phyloP scores from a whole-genome alignment of 2,329 filamentous ascomycete species.

The Sarocladium strictum region DNA sequence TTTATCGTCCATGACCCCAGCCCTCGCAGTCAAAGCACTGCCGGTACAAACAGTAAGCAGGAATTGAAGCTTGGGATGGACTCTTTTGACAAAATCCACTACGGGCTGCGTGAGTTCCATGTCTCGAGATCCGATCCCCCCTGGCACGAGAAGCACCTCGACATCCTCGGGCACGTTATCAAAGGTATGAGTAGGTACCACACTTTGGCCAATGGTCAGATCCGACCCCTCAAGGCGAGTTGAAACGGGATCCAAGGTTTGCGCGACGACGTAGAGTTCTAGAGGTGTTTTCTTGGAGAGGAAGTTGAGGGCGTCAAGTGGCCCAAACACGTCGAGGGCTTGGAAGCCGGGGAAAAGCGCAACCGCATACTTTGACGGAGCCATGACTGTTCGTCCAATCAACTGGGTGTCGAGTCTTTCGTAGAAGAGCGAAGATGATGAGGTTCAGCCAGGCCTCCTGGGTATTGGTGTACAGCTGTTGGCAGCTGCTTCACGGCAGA shows the following conservation, averaged over 20 bases:
- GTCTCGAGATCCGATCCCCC: slow-evolving; percentile 27
- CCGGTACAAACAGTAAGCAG: slow-evolving; percentile 61
- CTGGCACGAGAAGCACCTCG: slow-evolving; percentile 33
- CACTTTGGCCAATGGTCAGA: slow-evolving; percentile 20
- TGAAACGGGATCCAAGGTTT: slow-evolving; percentile 22
- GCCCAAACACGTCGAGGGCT: slow-evolving; percentile 34
- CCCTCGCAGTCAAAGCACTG: slow-evolving; percentile 42
- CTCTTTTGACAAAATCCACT: slow-evolving; percentile 30
- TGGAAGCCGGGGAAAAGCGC: slow-evolving; percentile 30
- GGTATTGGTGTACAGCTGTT: too few relatives aligned
- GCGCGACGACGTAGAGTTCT: slow-evolving; percentile 21
- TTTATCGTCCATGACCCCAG: slow-evolving; percentile 50
- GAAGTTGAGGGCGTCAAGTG: slow-evolving; percentile 27
- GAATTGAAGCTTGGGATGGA: slow-evolving; percentile 38
- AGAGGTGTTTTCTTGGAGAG: slow-evolving; percentile 19
- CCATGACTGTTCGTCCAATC: too few relatives aligned
- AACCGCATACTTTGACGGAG: slow-evolving; percentile 22
- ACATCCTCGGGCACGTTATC: slow-evolving; percentile 25
- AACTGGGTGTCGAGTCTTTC: too few relatives aligned
- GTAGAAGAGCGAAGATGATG: too few relatives aligned
- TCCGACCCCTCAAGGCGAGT: slow-evolving; percentile 13
- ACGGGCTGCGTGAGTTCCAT: slow-evolving; percentile 17
- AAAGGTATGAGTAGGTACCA: slow-evolving; percentile 32
- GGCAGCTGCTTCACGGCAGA: not conserved
- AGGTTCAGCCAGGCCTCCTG: too few relatives aligned